phyloP scores from a whole-genome alignment of 495 filamentous ascomycete species.

The Aspergillus hancockii region DNA sequence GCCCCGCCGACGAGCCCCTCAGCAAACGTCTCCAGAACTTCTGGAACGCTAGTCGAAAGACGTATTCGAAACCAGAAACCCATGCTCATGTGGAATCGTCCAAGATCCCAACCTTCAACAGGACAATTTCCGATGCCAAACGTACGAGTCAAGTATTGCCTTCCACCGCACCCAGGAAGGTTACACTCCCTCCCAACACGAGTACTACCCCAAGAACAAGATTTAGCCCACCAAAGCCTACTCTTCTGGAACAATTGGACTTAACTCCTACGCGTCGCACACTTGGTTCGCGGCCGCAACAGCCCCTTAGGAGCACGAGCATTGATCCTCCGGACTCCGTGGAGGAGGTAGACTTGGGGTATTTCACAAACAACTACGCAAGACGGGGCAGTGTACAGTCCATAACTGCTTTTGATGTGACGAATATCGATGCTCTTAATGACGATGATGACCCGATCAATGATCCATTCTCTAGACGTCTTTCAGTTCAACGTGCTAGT shows the following conservation, averaged over 20 bases:
- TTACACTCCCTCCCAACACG: conserved; percentile 40
- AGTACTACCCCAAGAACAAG: conserved; percentile 43
- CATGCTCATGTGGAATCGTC: conserved; percentile 21
- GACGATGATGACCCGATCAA: conserved; percentile 35
- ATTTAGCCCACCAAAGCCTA: conserved; percentile 48
- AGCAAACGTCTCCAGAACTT: conserved; percentile 45
- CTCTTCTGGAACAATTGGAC: conserved; percentile 43
- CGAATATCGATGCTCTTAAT: conserved; percentile 36
- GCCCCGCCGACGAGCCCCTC: conserved; percentile 37
- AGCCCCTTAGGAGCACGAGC: conserved; percentile 12
- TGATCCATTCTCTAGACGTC: conserved; percentile 35
- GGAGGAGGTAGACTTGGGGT: conserved; percentile 25
- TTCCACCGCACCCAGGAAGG: conserved; percentile 33
- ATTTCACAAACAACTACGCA: conserved; percentile 23
- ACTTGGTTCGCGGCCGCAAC: conserved; percentile 35
- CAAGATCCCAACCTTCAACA: conserved; percentile 19
- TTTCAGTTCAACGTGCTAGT: conserved; percentile 19
- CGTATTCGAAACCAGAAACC: conserved; percentile 20
- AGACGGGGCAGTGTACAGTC: conserved; percentile 33
- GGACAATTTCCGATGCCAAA: conserved; percentile 21
- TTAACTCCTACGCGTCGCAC: conserved; percentile 42
- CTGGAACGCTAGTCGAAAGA: conserved; percentile 40
- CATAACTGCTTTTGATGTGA: conserved; percentile 36
- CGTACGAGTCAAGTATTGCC: conserved; percentile 35
- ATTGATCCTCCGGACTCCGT: conserved; percentile 23